Base-by-base conservation (phyloP, 2,329 filamentous ascomycete species). In the Ophiostoma piceae region DNA sequence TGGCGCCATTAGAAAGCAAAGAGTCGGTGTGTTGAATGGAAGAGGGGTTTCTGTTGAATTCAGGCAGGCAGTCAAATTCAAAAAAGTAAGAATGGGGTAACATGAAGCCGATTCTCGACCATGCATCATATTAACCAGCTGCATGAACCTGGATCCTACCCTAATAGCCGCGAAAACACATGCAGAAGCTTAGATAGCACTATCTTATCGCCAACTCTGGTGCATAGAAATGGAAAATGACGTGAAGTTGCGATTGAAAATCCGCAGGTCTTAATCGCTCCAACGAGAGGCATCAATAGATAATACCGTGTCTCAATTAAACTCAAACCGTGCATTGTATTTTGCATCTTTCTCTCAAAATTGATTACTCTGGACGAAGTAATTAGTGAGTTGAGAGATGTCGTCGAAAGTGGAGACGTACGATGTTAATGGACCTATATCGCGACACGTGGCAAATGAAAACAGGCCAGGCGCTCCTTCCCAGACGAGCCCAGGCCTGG, bases 371-470 rank as follows among this genome's bases (percentile, higher is more conserved):
- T 1, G 8, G 3, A 41, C 11, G 12, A 12, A 41, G 39, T 2
- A 29, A 29, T 29, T 29, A 9, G 35, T 35, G 35, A 35, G 41
- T 43, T 19, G 16, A 19, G 11, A 26, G 51, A 57, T 26, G 51
- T 12, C 26, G 51, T 39, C 19, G n/a, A 37, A 65, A 65, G 62
- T 65, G 32, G 62, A 11, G 35, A 65, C 12, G 26, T n/a, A 3
- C n/a, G 6, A 22, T 65, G 29, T 37, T 65, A n/a, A 37, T 3
- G 39, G 16, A 65, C 19, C 19, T 57, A 57, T 65, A 39, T 65
- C 62, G 35, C 62, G 35, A 65, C 62, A 65, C 29, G 62, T 65
- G 62, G 62, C 62, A 65, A 19, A 32, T 65, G 32, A 16, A 12
- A 35, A 12, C 22, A 26, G 14, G 6, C 43, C 16, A 14, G 14